phyloP scores from a whole-genome alignment of 129 eudicot genomes.

The Cynara cardunculus region DNA sequence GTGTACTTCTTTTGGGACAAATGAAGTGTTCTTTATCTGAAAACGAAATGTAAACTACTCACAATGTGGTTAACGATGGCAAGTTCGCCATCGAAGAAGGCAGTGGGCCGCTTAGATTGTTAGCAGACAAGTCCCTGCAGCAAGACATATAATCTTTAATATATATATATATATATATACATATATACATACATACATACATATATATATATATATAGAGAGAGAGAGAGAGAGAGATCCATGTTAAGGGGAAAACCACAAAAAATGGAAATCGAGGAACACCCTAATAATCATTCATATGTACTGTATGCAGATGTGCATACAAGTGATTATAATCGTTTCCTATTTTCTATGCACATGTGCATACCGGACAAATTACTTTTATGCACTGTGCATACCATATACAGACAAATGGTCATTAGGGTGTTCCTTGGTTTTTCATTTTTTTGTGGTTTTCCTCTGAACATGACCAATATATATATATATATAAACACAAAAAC shows the following conservation, averaged over 20 bases:
- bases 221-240: not conserved
- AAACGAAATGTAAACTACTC: conserved; percentile 23
- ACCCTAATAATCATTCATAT: not conserved
- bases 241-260: not conserved
- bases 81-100: conserved; percentile 83
- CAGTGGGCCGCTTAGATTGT: conserved; percentile 62
- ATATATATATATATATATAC: not conserved
- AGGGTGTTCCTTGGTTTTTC: not conserved
- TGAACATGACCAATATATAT: not conserved
- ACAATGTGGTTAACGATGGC: conserved; percentile 67
- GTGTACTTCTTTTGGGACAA: not conserved
- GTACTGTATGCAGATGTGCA: not conserved
- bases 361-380: not conserved
- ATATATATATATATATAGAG: too few relatives aligned
- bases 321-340: too few relatives aligned
- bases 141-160: not conserved
- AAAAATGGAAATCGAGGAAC: not conserved
- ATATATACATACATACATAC: too few relatives aligned
- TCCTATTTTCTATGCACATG: not conserved
- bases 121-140: conserved; percentile 89
- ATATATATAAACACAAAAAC: not conserved
- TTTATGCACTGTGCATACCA: not conserved
- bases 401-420: not conserved
- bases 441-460: not conserved
- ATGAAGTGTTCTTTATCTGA: not conserved